Evolutionary conservation across 2,329 filamentous ascomycete genomes (phyloP).

Genomic region (Aspergillus terreus): DNA sequence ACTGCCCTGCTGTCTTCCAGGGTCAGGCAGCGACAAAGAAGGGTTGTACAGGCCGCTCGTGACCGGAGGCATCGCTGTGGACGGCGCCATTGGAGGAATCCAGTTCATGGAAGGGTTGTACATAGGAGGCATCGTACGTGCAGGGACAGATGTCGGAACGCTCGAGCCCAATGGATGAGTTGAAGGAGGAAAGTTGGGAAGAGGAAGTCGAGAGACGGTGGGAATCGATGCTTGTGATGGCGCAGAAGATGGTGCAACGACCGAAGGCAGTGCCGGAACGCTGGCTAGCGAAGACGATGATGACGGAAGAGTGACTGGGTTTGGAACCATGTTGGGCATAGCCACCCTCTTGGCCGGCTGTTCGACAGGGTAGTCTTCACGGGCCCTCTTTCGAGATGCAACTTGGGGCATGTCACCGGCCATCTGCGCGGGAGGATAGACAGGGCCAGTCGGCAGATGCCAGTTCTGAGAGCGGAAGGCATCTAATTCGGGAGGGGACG

Average conservation of each 20-base stretch:
- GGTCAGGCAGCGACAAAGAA: conserved; percentile 29
- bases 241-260: conserved; percentile 30
- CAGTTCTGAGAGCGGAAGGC: conserved; percentile 26
- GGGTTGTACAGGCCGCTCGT: conserved; percentile 27
- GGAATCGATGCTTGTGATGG: conserved; percentile 32
- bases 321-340: conserved; percentile 19
- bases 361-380: conserved; percentile 53
- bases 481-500: conserved; percentile 37
- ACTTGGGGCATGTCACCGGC: conserved; percentile 18
- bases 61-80: conserved; percentile 27
- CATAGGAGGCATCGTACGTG: conserved; percentile 70
- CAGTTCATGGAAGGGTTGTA: conserved; percentile 58
- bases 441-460: conserved; percentile 23
- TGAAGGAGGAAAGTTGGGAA: conserved; percentile 68
- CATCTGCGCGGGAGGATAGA: conserved; percentile 23
- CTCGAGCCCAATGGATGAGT: conserved; percentile 43
- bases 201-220: conserved; percentile 57
- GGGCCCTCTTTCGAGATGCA: conserved; percentile 55
- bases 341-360: conserved; percentile 53
- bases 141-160: conserved; percentile 40
- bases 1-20: conserved; percentile 45
- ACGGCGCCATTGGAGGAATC: conserved; percentile 40
- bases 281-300: conserved; percentile 22
- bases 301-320: neutral
- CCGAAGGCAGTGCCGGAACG: conserved; percentile 31